Conservation (phyloP, 225 moss, liverwort and hornwort species). For the Antitrichia curtipendula region DNA sequence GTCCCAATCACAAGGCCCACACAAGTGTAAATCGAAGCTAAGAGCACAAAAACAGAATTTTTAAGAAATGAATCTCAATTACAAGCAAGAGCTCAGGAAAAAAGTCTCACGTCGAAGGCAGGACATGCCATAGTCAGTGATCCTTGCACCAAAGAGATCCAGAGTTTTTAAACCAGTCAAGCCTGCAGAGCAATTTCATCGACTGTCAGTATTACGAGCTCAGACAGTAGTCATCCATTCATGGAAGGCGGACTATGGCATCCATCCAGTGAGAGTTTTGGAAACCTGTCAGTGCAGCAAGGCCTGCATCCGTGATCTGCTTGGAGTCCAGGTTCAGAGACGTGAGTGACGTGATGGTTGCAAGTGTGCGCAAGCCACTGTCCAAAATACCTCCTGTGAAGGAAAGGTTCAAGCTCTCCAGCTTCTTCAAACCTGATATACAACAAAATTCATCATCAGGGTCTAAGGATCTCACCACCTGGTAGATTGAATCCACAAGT, state of each 20-base stretch:
- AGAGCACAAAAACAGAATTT: not conserved
- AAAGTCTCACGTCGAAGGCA: constrained; percentile 55
- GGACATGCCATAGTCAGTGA: constrained; percentile 69
- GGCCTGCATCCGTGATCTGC: constrained; percentile 74
- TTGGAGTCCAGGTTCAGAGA: constrained; percentile 86
- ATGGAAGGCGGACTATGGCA: not conserved
- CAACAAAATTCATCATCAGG: not conserved
- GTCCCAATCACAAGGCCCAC: not conserved
- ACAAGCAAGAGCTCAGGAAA: not conserved
- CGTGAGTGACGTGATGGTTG: constrained; percentile 68
- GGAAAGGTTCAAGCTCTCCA: constrained; percentile 78
- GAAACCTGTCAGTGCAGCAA: constrained; percentile 48
- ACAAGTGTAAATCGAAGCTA: not conserved
- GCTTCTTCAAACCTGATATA: constrained; percentile 51
- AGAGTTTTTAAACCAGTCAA: constrained; percentile 70
- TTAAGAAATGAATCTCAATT: not conserved
- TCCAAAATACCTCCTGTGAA: constrained; percentile 61
- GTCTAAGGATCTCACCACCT: not conserved
- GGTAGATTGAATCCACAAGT: not conserved
- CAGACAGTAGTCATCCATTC: not conserved
- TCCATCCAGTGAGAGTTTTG: not conserved
- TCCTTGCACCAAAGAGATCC: constrained; percentile 88
- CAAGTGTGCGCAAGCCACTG: constrained; percentile 59
- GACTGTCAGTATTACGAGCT: not conserved
- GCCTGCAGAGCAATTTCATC: constrained; percentile 17